phyloP scores from a whole-genome alignment of 1,284 basidiomycete species.

The Cronartium ribicola region DNA sequence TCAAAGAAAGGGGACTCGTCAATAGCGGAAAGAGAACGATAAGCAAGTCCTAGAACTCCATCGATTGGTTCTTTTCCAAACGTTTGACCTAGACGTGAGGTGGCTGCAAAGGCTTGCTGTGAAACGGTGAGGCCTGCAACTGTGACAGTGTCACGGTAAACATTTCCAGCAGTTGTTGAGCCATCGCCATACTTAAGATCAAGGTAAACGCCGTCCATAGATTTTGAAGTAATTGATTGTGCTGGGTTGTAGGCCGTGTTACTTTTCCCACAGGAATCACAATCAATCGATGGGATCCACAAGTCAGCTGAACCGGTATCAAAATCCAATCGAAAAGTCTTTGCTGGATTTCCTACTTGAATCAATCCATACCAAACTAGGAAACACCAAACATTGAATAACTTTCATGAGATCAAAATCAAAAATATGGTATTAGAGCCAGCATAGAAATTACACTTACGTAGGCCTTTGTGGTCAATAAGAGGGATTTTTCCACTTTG shows the following conservation, averaged over 20 bases:
- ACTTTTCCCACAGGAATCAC: not conserved
- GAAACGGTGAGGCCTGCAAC: not conserved
- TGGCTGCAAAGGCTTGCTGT: not conserved
- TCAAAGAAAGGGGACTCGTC: not conserved
- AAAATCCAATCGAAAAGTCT: not conserved
- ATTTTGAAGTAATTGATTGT: not conserved
- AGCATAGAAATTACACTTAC: too few relatives aligned
- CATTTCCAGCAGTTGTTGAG: not conserved
- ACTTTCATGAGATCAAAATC: too few relatives aligned
- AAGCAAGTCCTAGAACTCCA: not conserved
- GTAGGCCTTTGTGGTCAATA: too few relatives aligned
- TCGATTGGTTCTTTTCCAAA: not conserved
- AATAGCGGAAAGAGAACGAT: constrained; percentile 1
- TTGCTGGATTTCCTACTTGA: not conserved
- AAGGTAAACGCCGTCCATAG: not conserved
- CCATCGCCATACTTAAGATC: not conserved
- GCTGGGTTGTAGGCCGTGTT: not conserved
- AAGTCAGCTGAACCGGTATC: constrained; percentile 6
- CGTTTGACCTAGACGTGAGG: not conserved
- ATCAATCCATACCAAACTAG: not conserved
- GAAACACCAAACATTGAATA: too few relatives aligned
- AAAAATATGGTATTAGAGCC: too few relatives aligned
- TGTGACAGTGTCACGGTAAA: constrained; percentile 1
- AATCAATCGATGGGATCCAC: not conserved
- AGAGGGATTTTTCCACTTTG: too few relatives aligned